These are phyloP conservation scores for Pestalotiopsis sp. DNA, from an alignment of 2,329 filamentous ascomycete species.

Conservation along the genomic window DNA sequence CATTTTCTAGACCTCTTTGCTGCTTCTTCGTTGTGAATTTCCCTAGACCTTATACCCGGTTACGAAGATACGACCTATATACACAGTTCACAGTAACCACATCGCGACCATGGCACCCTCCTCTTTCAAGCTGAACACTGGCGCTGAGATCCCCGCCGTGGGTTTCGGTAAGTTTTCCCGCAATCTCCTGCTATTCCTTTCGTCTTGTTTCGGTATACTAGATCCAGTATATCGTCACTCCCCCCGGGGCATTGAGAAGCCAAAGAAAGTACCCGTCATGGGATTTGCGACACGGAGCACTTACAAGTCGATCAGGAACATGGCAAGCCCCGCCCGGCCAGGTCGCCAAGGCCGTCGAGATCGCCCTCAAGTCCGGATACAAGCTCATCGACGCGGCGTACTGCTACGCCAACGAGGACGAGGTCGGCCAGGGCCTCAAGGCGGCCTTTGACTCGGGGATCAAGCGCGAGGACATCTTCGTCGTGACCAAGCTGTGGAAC, in stretches of 20 bases:
- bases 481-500: slow-evolving; percentile 85
- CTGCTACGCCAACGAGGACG: slow-evolving; percentile 80
- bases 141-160: slow-evolving; percentile 63
- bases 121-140: slow-evolving; percentile 67
- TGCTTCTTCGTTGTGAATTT: not conserved
- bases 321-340: slow-evolving; percentile 66
- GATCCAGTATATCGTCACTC: not conserved
- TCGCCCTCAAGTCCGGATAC: slow-evolving; percentile 61
- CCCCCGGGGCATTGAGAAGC: not conserved
- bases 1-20: not conserved
- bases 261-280: not conserved
- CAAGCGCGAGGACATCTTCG: slow-evolving; percentile 79
- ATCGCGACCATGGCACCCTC: slow-evolving; percentile 50
- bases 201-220: not conserved
- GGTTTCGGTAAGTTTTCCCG: slow-evolving; percentile 54
- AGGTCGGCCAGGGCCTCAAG: slow-evolving; percentile 78
- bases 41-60: not conserved
- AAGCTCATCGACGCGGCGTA: slow-evolving; percentile 72
- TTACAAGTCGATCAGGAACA: slow-evolving; percentile 48
- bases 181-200: not conserved
- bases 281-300: not conserved
- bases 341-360: slow-evolving; percentile 59
- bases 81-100: not conserved
- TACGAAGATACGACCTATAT: not conserved
- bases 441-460: slow-evolving; percentile 72